Base-by-base conservation (phyloP, 352 stramenopile genomes). In the Blastocystis sp. region DNA sequence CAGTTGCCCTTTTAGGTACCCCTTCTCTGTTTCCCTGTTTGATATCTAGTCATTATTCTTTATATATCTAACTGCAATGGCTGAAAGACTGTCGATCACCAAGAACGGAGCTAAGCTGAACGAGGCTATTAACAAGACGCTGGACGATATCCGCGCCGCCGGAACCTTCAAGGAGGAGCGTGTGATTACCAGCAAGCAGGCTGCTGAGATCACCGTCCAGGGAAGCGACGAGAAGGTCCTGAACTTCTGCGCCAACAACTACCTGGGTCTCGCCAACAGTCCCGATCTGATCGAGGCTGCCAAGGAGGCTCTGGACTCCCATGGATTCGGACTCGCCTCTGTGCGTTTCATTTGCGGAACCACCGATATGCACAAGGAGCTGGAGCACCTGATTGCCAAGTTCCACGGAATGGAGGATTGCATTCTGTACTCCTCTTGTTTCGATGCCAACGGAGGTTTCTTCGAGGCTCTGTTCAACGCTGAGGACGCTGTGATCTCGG, bases 181-280 rank as follows among this genome's bases (percentile, higher is more conserved):
- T 84, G 91, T 97, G 64, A 96, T 97, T 72, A 90, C 91, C 67
- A 94, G 91, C 57, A 84, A 92, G 29, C 93, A 97, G 57, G 91
- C 90, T 63, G 89, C 91, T 6, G 84, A 89, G 59, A 94, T 96
- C 87, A 88, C 86, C 0, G 93, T 96, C 21, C 87, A 92, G 61
- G 88, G 88, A 63, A 65, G 24, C 14, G 75, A 90, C 34, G 44
- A 87, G 4, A 14, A 42, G 1, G 93, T 97, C 87, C 90, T 97
- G 77, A 97, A 96, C 88, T 96, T 97, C 75, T 97, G 93, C 87
- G 87, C 93, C 79, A 97, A 97, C 89, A 96, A 97, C 88, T 97
- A 97, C 89, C 86, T 97, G 40, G 93, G 93, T 0, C 88, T 97
- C 54, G 93, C 91, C 86, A 94, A 94, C 88, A 90, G 97, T 88